phyloP scores from a whole-genome alignment of 768 basidiomycete species.

The Collybia mongolica region DNA sequence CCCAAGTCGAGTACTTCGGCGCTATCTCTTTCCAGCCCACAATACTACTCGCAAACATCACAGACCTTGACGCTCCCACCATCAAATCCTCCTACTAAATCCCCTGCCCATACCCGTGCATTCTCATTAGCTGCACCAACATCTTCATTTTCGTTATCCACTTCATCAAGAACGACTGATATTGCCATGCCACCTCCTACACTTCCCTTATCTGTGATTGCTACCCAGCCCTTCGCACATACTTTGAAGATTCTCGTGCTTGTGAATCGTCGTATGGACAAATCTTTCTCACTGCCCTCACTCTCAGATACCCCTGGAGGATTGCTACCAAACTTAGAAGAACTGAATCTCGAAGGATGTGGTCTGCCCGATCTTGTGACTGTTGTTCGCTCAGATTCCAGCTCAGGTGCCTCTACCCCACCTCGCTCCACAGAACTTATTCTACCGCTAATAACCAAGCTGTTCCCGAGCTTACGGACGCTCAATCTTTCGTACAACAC shows the following conservation, averaged over 20 bases:
- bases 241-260: conserved; percentile 60
- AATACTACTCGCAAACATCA: conserved; percentile 56
- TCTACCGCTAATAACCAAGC: conserved; percentile 53
- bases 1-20: conserved; percentile 24
- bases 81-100: conserved; percentile 52
- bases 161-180: conserved; percentile 29
- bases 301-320: conserved; percentile 26
- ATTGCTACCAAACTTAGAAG: conserved; percentile 67
- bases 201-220: conserved; percentile 64
- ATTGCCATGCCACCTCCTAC: conserved; percentile 64
- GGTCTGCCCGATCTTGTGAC: conserved; percentile 60
- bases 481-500: conserved; percentile 78
- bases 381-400: conserved; percentile 35
- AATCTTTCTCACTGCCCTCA: conserved; percentile 55
- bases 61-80: conserved; percentile 67
- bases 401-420: conserved; percentile 32
- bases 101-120: conserved; percentile 52
- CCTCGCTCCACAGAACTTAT: conserved; percentile 51
- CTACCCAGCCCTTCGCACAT: conserved; percentile 56
- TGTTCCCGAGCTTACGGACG: conserved; percentile 70
- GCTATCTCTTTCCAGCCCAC: conserved; percentile 46
- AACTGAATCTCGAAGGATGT: conserved; percentile 74
- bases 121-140: conserved; percentile 52
- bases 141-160: conserved; percentile 14
- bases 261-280: conserved; percentile 64